A percentile compares a stretch with the other conserved stretches of the same genome.
Evolutionary conservation across 176 grass and related monocot genomes (phyloP).

Genomic region (Musa acuminata): DNA sequence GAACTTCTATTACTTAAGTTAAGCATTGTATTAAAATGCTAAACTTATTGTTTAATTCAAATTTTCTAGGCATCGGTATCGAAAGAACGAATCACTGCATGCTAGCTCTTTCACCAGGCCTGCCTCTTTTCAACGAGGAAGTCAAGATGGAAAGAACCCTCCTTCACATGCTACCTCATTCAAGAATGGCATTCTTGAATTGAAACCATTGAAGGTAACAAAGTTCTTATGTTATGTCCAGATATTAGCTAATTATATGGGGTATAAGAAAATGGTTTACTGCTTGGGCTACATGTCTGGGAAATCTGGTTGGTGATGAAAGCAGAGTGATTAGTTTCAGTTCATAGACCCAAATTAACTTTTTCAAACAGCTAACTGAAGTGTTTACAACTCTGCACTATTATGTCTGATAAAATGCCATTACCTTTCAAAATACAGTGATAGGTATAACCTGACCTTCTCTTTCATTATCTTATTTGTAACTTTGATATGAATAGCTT

Average conservation of each 20-base stretch:
- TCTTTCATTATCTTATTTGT: neutral
- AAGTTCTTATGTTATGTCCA: neutral
- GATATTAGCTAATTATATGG: neutral
- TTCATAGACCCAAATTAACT: neutral
- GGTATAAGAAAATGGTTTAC: no score
- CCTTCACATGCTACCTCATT: conserved; percentile 65
- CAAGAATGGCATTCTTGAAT: conserved; percentile 67
- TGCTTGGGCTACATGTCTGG: neutral
- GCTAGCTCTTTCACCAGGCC: conserved; percentile 33
- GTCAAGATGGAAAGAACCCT: conserved; percentile 53
- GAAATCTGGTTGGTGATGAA: neutral
- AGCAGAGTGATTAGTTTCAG: neutral
- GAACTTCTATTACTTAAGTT: neutral
- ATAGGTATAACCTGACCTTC: neutral
- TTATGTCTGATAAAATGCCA: neutral
- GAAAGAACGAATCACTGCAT: conserved; percentile 31
- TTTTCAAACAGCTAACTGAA: neutral
- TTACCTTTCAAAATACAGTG: neutral
- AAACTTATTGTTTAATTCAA: neutral
- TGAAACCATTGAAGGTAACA: conserved; percentile 86
- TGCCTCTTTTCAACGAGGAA: conserved; percentile 41
- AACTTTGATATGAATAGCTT: neutral
- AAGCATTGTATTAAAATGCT: neutral
- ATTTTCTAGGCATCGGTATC: conserved; percentile 54
- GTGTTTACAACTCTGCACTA: neutral